A percentile compares a stretch with the other conserved stretches of the same genome.
Evolutionary conservation across 345 rosid species (phyloP).

Genomic region (Microthlaspi erraticum): DNA sequence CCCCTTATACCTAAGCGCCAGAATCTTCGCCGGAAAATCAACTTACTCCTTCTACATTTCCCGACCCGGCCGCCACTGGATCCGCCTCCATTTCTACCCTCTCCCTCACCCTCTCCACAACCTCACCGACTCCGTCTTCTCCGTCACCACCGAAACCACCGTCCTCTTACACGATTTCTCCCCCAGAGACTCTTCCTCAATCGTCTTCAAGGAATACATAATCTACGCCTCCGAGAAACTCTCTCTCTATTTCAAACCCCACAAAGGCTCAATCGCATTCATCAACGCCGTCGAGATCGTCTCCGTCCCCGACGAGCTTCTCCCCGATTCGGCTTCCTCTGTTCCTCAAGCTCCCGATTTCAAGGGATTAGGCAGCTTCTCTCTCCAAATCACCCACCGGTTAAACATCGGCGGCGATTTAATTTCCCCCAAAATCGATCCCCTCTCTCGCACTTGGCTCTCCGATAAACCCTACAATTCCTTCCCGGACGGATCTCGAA

Average conservation of each 20-base stretch:
- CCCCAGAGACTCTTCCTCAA: constrained; percentile 24
- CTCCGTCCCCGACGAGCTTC: constrained; percentile 62
- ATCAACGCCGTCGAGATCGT: constrained; percentile 76
- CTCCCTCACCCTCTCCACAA: constrained; percentile 59
- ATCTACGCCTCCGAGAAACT: constrained; percentile 53
- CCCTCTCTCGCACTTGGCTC: constrained; percentile 73
- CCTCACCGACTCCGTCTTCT: constrained; percentile 58
- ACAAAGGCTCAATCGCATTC: constrained; percentile 59
- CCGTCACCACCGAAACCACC: constrained; percentile 58
- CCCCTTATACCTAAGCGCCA: constrained; percentile 50
- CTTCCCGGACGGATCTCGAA: constrained; percentile 62
- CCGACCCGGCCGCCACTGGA: constrained; percentile 70
- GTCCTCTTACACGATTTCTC: constrained; percentile 75
- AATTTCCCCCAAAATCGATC: constrained; percentile 58
- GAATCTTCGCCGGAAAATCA: constrained; percentile 59
- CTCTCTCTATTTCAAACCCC: constrained; percentile 63
- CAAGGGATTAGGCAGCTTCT: constrained; percentile 53
- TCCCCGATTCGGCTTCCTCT: constrained; percentile 59
- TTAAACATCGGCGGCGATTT: constrained; percentile 73
- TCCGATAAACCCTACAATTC: constrained; percentile 54
- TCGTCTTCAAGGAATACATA: constrained; percentile 74
- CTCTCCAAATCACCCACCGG: constrained; percentile 63
- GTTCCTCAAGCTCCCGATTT: constrained; percentile 56
- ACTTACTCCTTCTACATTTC: constrained; percentile 56
- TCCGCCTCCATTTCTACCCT: constrained; percentile 82